Percentiles rank a stretch among this genome's conserved stretches.
These are phyloP conservation scores for Phytophthora brassicae DNA, from an alignment of 352 stramenopile genomes.

Conservation along the genomic window DNA sequence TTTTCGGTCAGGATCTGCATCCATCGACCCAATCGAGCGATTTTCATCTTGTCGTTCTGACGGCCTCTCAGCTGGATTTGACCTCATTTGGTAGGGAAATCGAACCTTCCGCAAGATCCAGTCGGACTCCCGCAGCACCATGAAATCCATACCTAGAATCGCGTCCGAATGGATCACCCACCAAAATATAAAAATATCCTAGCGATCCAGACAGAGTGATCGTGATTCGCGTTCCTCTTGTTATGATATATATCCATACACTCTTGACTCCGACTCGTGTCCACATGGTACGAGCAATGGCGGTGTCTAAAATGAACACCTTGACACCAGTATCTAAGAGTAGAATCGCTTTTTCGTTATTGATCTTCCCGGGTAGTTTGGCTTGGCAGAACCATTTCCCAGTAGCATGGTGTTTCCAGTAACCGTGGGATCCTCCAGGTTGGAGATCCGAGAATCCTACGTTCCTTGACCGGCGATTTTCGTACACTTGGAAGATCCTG, in stretches of 20 bases:
- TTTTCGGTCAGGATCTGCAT: background rate
- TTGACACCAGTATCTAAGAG: conserved; percentile 31
- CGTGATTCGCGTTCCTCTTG: conserved; percentile 9
- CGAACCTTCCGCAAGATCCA: background rate
- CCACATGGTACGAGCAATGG: conserved; percentile 24
- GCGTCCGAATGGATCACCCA: conserved; percentile 8
- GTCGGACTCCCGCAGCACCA: conserved; percentile 12
- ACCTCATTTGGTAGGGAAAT: conserved; percentile 1
- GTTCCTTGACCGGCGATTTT: background rate
- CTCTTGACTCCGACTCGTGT: conserved; percentile 4
- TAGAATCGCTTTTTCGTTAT: conserved; percentile 20
- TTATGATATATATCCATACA: conserved; percentile 17
- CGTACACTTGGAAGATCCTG: background rate
- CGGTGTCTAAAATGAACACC: conserved; percentile 21
- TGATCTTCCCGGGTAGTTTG: conserved; percentile 15
- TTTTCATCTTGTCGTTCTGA: background rate
- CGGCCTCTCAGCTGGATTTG: conserved; percentile 4
- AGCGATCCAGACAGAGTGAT: conserved; percentile 11
- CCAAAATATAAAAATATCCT: conserved; percentile 16
- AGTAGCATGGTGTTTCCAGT: conserved; percentile 1
- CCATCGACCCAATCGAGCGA: background rate
- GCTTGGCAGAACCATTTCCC: conserved; percentile 24
- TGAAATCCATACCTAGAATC: conserved; percentile 20
- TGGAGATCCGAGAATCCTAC: background rate
- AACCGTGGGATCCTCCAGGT: background rate